Conservation (phyloP, 306 rosid species). For the Clitoria ternatea region DNA sequence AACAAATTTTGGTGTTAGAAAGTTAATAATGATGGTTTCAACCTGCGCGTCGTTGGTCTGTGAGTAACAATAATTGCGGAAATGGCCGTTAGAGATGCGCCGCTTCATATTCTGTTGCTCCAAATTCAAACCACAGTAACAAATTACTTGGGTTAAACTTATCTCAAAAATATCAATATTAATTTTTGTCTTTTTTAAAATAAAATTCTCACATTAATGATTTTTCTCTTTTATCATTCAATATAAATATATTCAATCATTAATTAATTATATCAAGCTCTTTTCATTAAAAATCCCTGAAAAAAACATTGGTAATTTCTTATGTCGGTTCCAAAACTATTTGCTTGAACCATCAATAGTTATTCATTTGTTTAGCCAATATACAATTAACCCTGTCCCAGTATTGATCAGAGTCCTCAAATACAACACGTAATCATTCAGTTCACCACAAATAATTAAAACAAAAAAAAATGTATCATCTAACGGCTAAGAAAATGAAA, state of each 20-base stretch:
- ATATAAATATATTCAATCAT: no score
- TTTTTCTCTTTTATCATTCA: no score
- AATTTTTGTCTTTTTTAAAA: no score
- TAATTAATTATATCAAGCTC: no score
- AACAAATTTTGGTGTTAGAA: no score
- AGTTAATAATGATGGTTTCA: neutral
- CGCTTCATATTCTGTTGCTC: neutral
- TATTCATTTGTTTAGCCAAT: neutral
- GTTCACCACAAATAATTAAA: neutral
- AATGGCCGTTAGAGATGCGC: slow-evolving; percentile 9
- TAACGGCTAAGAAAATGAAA: slow-evolving; percentile 11
- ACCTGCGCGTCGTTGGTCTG: neutral
- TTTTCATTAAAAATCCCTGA: no score
- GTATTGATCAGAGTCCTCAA: neutral
- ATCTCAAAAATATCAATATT: no score
- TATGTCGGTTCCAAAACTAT: neutral
- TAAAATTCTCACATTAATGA: no score
- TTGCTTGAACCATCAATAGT: neutral
- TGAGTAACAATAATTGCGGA: neutral
- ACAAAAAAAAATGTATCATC: neutral
- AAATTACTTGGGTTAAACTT: no score
- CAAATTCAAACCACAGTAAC: neutral
- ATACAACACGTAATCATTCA: neutral
- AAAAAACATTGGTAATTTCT: neutral
- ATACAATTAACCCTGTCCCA: neutral